phyloP scores from a whole-genome alignment of 495 filamentous ascomycete genomes.

The Hypoxylon fuscum region DNA sequence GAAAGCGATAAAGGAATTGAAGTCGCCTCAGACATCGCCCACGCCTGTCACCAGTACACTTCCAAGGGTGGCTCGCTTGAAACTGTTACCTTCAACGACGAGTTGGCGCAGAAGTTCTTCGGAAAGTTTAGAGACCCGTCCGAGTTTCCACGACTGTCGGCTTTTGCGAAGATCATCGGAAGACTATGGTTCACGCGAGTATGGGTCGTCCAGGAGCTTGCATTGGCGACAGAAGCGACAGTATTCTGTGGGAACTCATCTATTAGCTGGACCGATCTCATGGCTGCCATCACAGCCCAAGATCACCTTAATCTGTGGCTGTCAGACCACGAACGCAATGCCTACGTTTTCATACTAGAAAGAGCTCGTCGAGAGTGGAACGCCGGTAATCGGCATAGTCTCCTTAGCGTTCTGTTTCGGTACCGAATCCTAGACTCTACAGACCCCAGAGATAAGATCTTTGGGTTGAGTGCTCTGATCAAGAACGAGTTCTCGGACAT shows the following conservation, averaged over 20 bases:
- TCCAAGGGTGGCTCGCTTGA: constrained; percentile 15
- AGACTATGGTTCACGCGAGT: constrained; percentile 38
- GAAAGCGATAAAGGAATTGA: constrained; percentile 25
- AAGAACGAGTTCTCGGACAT: constrained; percentile 13
- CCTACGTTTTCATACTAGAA: constrained; percentile 30
- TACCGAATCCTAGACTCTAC: constrained; percentile 35
- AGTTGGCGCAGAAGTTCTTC: constrained; percentile 12
- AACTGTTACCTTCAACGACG: constrained; percentile 19
- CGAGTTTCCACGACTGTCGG: constrained; percentile 27
- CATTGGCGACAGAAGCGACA: constrained; percentile 24
- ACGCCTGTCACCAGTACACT: constrained; percentile 15
- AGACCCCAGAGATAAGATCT: constrained; percentile 34
- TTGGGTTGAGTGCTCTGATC: constrained; percentile 27
- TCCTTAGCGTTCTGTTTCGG: constrained; percentile 34
- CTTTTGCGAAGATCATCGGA: constrained; percentile 27
- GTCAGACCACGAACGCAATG: constrained; percentile 33
- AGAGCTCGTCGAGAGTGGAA: constrained; percentile 30
- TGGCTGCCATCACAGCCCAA: constrained; percentile 32
- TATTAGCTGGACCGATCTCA: constrained; percentile 30
- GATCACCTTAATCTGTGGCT: constrained; percentile 31
- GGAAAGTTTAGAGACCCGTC: constrained; percentile 23
- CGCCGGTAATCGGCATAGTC: constrained; percentile 9
- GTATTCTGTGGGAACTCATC: constrained; percentile 26
- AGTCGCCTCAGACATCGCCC: constrained; percentile 23
- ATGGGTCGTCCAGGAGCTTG: constrained; percentile 39